Evolutionary conservation across 2,329 filamentous ascomycete species (phyloP).

Genomic region (Hymenoscyphus fructigenus): DNA sequence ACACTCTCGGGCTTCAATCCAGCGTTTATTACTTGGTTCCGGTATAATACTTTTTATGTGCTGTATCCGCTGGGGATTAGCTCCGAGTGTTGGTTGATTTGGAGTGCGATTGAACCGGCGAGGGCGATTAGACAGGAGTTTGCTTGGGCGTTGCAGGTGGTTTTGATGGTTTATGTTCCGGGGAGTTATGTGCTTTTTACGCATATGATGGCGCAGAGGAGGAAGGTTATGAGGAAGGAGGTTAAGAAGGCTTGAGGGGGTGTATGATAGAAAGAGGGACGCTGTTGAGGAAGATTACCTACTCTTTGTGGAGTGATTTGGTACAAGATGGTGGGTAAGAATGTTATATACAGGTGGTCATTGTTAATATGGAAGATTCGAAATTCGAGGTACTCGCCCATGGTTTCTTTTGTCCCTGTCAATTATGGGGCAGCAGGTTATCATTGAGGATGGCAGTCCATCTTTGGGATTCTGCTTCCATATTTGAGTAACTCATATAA

Average conservation of each 20-base stretch:
- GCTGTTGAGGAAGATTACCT: not conserved
- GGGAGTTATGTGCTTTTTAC: slow-evolving; percentile 86
- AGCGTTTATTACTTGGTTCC: slow-evolving; percentile 69
- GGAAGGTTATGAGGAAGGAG: slow-evolving; percentile 68
- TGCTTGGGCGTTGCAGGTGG: slow-evolving; percentile 59
- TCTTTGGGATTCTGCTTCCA: not conserved
- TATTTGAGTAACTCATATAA: no score
- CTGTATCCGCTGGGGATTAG: slow-evolving; percentile 90
- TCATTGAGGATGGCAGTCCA: not conserved
- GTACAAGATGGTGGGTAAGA: not conserved
- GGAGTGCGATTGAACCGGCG: slow-evolving; percentile 63
- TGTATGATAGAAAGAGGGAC: not conserved
- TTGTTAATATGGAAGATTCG: not conserved
- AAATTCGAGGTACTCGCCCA: not conserved
- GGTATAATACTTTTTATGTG: slow-evolving; percentile 90
- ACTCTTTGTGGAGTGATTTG: not conserved
- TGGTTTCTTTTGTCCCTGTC: not conserved
- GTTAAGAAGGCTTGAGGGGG: slow-evolving; percentile 38
- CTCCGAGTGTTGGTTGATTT: slow-evolving; percentile 83
- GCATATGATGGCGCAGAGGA: slow-evolving; percentile 90
- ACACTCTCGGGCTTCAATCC: slow-evolving; percentile 65
- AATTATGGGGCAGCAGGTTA: no score
- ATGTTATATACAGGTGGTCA: not conserved
- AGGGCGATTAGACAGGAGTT: slow-evolving; percentile 49
- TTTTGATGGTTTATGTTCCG: slow-evolving; percentile 76